Evolutionary conservation across 768 basidiomycete genomes (phyloP).

Genomic region (Phlegmacium glaucopus): DNA sequence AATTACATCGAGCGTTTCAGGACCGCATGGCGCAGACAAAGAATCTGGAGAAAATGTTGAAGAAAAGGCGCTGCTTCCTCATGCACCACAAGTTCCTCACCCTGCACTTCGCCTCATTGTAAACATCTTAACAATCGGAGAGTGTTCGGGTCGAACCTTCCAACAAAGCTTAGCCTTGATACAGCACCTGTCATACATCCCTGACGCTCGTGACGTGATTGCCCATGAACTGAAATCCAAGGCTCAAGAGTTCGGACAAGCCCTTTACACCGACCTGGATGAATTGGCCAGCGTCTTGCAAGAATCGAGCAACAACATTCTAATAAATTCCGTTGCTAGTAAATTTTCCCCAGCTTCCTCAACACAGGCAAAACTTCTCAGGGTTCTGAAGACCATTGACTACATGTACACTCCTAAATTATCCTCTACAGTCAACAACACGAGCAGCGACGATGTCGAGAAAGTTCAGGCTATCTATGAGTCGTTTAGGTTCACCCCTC

Average conservation of each 20-base stretch:
- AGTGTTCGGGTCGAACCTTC: slow-evolving; percentile 96
- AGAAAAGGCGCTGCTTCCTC: slow-evolving; percentile 54
- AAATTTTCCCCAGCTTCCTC: slow-evolving; percentile 95
- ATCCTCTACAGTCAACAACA: slow-evolving; percentile 26
- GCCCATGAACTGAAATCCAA: slow-evolving; percentile 83
- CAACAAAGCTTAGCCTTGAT: slow-evolving; percentile 89
- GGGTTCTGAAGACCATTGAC: slow-evolving; percentile 96
- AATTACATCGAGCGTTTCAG: slow-evolving; percentile 4
- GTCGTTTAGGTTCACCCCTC: slow-evolving; percentile 82
- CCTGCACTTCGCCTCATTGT: slow-evolving; percentile 86
- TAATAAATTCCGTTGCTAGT: slow-evolving; percentile 69
- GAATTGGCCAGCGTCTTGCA: slow-evolving; percentile 67
- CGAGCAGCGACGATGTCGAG: slow-evolving; percentile 57
- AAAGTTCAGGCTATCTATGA: slow-evolving; percentile 88
- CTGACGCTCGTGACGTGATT: slow-evolving; percentile 85
- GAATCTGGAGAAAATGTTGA: slow-evolving; percentile 35
- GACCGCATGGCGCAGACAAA: slow-evolving; percentile 12
- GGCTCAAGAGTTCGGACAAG: slow-evolving; percentile 85
- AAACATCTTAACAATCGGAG: slow-evolving; percentile 95
- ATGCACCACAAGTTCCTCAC: slow-evolving; percentile 83
- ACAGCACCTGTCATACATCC: slow-evolving; percentile 85
- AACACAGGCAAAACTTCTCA: slow-evolving; percentile 91
- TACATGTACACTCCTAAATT: slow-evolving; percentile 82
- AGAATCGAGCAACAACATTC: slow-evolving; percentile 48
- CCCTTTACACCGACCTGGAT: slow-evolving; percentile 71